Evolutionary conservation across 2,329 filamentous ascomycete genomes (phyloP).

Genomic region (Cladobotryum protrusum): DNA sequence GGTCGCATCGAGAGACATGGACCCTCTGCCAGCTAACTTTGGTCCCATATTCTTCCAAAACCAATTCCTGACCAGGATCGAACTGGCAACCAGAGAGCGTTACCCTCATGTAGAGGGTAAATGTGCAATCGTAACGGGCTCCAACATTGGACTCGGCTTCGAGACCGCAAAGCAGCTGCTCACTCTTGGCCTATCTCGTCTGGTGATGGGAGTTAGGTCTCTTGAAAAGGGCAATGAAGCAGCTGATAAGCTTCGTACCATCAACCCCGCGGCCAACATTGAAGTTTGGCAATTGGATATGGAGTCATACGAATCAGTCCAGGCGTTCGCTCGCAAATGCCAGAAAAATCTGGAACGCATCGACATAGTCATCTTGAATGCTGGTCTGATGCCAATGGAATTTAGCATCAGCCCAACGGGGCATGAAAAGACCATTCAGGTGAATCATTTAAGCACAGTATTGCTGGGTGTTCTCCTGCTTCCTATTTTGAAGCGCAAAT

Average conservation of each 20-base stretch:
- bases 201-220: too few species aligned
- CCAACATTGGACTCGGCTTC: conserved; percentile 21
- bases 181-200: conserved; percentile 5
- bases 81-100: conserved; percentile 14
- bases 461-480: conserved; percentile 20
- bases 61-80: background rate
- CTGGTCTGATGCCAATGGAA: conserved; percentile 18
- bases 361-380: conserved; percentile 29
- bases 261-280: too few species aligned
- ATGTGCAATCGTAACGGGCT: conserved; percentile 20
- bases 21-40: too few species aligned
- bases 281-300: too few species aligned
- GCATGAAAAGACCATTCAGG: conserved; percentile 27
- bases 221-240: too few species aligned
- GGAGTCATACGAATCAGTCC: conserved; percentile 18
- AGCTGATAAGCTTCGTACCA: too few species aligned
- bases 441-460: conserved; percentile 27
- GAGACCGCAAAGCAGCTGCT: conserved; percentile 20
- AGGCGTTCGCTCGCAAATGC: conserved; percentile 15
- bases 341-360: conserved; percentile 12
- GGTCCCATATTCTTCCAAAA: too few species aligned
- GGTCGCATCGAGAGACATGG: too few species aligned
- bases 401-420: conserved; percentile 19
- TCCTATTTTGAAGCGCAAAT: too few species aligned
- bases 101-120: conserved; percentile 13